Conservation (phyloP, 345 rosid species). For the Citrus trifoliata region DNA sequence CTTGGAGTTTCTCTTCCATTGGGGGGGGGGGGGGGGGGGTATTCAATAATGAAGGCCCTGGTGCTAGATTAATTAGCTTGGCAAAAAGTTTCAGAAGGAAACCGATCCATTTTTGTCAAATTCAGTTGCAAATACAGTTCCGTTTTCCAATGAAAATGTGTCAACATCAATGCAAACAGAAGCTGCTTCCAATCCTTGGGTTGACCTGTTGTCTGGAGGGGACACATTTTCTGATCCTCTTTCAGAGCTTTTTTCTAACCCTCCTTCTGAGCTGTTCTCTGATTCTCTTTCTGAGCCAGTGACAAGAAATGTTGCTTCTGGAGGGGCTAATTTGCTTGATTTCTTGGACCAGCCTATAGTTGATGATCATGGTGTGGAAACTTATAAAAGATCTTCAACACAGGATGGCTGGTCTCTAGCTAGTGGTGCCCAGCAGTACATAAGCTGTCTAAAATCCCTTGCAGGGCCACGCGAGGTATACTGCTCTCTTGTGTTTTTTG, state of each 20-base stretch:
- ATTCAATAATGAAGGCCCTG: constrained; percentile 52
- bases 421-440: constrained; percentile 51
- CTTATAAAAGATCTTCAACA: constrained; percentile 35
- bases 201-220: constrained; percentile 80
- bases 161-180: constrained; percentile 34
- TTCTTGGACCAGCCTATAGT: constrained; percentile 73
- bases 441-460: constrained; percentile 56
- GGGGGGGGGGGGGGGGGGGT: constrained; percentile 66
- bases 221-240: constrained; percentile 10
- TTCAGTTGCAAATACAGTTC: constrained; percentile 50
- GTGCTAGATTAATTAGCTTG: constrained; percentile 51
- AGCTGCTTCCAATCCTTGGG: constrained; percentile 42
- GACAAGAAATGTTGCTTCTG: constrained; percentile 38
- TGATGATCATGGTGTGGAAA: constrained; percentile 43
- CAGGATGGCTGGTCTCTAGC: constrained; percentile 41
- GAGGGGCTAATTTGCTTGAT: constrained; percentile 53
- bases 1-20: constrained; percentile 95
- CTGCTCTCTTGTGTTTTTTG: background rate
- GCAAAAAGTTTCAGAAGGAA: constrained; percentile 42
- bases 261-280: constrained; percentile 47
- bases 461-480: constrained; percentile 68
- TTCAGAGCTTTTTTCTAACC: constrained; percentile 21
- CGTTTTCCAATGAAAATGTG: constrained; percentile 34
- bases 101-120: constrained; percentile 31
- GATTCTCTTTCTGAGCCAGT: constrained; percentile 53